Percentiles rank a stretch among this genome's conserved stretches.
These are phyloP conservation scores for Calocera viscosa DNA, from an alignment of 768 basidiomycete genomes.

Conservation along the genomic window DNA sequence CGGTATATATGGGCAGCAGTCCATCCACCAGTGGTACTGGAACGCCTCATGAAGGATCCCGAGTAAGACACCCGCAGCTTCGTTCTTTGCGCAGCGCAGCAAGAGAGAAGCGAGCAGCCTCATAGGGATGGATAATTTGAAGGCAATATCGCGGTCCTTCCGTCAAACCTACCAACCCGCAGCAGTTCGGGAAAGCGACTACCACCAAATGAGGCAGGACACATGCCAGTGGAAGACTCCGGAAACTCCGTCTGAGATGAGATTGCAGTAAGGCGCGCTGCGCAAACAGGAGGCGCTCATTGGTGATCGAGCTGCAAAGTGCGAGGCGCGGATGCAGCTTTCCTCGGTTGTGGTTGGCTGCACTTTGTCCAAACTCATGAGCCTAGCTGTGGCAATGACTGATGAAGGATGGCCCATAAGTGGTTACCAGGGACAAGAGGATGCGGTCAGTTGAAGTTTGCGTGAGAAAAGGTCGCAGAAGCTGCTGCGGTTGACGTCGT, in stretches of 20 bases:
- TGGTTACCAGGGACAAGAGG: too few relatives aligned
- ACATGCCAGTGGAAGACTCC: not conserved
- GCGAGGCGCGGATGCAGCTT: not conserved
- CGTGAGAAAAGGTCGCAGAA: not conserved
- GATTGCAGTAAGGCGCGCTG: not conserved
- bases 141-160: not conserved
- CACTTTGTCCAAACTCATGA: not conserved
- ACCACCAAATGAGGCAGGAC: not conserved
- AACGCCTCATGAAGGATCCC: not conserved
- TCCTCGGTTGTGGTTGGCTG: not conserved
- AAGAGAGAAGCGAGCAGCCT: not conserved
- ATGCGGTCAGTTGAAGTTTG: too few relatives aligned
- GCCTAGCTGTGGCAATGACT: too few relatives aligned
- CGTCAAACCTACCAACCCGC: not conserved
- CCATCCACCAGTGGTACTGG: too few relatives aligned
- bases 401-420: not conserved
- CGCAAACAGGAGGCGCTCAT: not conserved
- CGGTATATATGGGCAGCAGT: too few relatives aligned
- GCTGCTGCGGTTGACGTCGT: constrained; percentile 2
- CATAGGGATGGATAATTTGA: not conserved
- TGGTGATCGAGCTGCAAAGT: not conserved
- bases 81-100: not conserved
- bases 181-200: not conserved
- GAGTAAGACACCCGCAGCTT: not conserved
- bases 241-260: not conserved